A percentile compares a stretch with the other conserved stretches of the same genome.
These are phyloP conservation scores for Rhododendron vialii DNA, from an alignment of 148 eudicot species.

Conservation along the genomic window DNA sequence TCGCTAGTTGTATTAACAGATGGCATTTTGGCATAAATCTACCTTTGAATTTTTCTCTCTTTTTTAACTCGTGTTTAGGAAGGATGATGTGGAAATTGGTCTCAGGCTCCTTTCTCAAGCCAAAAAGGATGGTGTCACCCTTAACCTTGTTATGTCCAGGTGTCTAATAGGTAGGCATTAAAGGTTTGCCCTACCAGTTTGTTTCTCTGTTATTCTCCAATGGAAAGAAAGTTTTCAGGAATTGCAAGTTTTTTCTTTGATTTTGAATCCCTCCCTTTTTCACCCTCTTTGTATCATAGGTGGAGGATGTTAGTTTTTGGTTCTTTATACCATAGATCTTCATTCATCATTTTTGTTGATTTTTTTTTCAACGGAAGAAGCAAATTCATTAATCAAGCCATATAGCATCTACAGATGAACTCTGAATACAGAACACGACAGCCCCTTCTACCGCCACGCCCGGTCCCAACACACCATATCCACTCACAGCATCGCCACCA, in stretches of 20 bases:
- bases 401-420: no score
- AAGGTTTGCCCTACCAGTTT: neutral
- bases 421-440: no score
- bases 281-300: neutral
- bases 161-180: slow-evolving; percentile 66
- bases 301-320: neutral
- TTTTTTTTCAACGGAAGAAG: no score
- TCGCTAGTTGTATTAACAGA: neutral
- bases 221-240: neutral
- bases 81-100: slow-evolving; percentile 78
- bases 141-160: slow-evolving; percentile 78
- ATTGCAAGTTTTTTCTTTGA: neutral
- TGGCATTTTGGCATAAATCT: neutral
- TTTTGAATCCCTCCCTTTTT: neutral
- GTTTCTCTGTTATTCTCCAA: neutral
- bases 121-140: slow-evolving; percentile 64
- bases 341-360: neutral
- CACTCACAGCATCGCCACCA: no score
- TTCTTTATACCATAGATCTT: neutral
- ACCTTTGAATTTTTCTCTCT: slow-evolving; percentile 5
- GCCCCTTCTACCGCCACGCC: no score
- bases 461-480: no score
- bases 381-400: no score
- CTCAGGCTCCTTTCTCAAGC: slow-evolving; percentile 71
- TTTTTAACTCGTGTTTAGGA: slow-evolving; percentile 35